Base-by-base conservation (phyloP, 1,284 basidiomycete genomes). In the Vanrija sp. region DNA sequence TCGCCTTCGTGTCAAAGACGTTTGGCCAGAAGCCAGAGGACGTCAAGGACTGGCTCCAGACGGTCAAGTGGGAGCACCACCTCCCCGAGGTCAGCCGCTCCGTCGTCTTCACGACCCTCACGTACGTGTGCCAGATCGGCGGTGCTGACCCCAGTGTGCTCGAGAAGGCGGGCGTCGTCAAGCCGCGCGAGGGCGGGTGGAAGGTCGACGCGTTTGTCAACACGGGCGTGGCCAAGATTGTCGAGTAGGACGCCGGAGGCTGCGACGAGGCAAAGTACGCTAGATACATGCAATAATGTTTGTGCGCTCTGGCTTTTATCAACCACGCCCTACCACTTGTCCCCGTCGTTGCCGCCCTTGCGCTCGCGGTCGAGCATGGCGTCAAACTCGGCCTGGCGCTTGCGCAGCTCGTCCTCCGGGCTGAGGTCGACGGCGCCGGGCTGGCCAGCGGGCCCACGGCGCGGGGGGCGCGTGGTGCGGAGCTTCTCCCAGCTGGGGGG, bases 11-110 rank as follows among this genome's bases (percentile, higher is more conserved):
- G 65, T 81, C 82, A 64, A 75, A 80, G 18, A 84, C 82, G 52
- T 95, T 94, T 65, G 86, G 86, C 0, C 94, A 97, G 68, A 80
- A 84, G 45, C 83, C 86, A 39, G 61, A 69, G 49, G 78, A 77
- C 57, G 71, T 75, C 12, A 66, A 86, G 81, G 85, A 86, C 41
- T 94, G 91, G 91, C 77, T 93, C 56, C 77, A 82, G 67, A 88
- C 85, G 4, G 90, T 93, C 24, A 79, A 78, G 6, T 94, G 91
- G 73, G 84, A 88, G 6, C 62, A 80, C 6, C 79, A 85, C 65
- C 86, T 89, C 58, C 72, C 79, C 3, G 78, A 78, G 36, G 54
- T 24, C 77, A 78, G 87, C 87, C 67, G 65, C 83, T 72, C 27
- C 16, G 47, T 62, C 6, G 36, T 52, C 25, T 45, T 38, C 43